Conservation (phyloP, 768 basidiomycete species). For the Strobilomyces confusus region DNA sequence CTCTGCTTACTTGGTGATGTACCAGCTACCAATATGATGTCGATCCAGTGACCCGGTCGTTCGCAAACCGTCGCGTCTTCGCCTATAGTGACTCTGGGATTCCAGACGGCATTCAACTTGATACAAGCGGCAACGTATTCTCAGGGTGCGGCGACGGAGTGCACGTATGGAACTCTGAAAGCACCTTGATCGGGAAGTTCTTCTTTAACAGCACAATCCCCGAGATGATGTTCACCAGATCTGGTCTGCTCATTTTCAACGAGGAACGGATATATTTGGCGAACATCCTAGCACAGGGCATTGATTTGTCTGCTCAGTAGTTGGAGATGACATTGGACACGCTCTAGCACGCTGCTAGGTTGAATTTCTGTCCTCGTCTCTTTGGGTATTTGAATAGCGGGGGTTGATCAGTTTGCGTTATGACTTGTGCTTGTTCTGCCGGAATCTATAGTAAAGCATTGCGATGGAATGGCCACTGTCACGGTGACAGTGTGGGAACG, state of each 20-base stretch:
- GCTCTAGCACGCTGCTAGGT: too few relatives aligned
- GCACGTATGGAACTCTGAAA: slow-evolving; percentile 54
- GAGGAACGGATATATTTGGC: slow-evolving; percentile 39
- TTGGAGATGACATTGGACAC: neutral
- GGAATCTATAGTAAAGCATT: too few relatives aligned
- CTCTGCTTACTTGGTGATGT: neutral
- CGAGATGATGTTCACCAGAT: slow-evolving; percentile 41
- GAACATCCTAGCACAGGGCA: slow-evolving; percentile 33
- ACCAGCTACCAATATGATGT: slow-evolving; percentile 68
- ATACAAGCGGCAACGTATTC: slow-evolving; percentile 63
- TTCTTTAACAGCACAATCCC: slow-evolving; percentile 29
- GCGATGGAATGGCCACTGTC: too few relatives aligned
- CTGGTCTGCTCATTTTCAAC: slow-evolving; percentile 37
- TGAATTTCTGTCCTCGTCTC: too few relatives aligned
- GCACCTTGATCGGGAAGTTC: slow-evolving; percentile 41
- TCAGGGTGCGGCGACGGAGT: slow-evolving; percentile 67
- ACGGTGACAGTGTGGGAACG: too few relatives aligned
- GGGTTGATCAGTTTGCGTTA: too few relatives aligned
- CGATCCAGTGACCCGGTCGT: slow-evolving; percentile 48
- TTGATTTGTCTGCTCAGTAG: slow-evolving; percentile 12
- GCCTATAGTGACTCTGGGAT: slow-evolving; percentile 63
- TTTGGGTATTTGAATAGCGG: too few relatives aligned
- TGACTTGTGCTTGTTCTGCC: too few relatives aligned
- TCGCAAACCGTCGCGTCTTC: too few relatives aligned
- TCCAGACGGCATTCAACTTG: slow-evolving; percentile 66